phyloP scores from a whole-genome alignment of 2,329 filamentous ascomycete genomes.

The Fusarium pininemorale region DNA sequence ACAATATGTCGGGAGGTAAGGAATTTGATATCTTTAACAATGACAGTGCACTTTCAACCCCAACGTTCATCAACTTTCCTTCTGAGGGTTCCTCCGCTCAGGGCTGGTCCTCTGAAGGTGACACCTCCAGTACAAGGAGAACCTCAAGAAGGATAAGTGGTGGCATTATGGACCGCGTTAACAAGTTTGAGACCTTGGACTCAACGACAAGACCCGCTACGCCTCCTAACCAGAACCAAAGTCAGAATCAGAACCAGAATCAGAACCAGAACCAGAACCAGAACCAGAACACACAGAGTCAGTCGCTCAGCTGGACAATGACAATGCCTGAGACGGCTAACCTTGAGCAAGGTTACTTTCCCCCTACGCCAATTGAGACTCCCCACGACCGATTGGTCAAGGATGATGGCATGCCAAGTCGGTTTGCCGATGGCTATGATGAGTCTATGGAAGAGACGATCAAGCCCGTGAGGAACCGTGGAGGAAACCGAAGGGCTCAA shows the following conservation, averaged over 20 bases:
- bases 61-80: slow-evolving; percentile 60
- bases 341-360: slow-evolving; percentile 63
- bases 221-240: slow-evolving; percentile 69
- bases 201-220: slow-evolving; percentile 67
- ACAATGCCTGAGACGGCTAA: slow-evolving; percentile 8
- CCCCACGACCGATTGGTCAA: slow-evolving; percentile 61
- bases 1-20: slow-evolving; percentile 53
- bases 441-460: slow-evolving; percentile 74
- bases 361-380: slow-evolving; percentile 73
- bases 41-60: slow-evolving; percentile 58
- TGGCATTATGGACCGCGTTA: slow-evolving; percentile 67
- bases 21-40: slow-evolving; percentile 62
- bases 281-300: slow-evolving; percentile 66
- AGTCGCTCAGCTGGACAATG: slow-evolving; percentile 42
- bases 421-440: slow-evolving; percentile 70
- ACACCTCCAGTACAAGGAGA: slow-evolving; percentile 54
- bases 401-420: slow-evolving; percentile 52
- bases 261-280: slow-evolving; percentile 59
- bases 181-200: slow-evolving; percentile 66
- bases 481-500: slow-evolving; percentile 54
- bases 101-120: slow-evolving; percentile 62
- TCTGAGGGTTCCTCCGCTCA: slow-evolving; percentile 57
- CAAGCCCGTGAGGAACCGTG: slow-evolving; percentile 60
- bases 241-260: slow-evolving; percentile 55
- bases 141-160: slow-evolving; percentile 64